Evolutionary conservation across 345 rosid genomes (phyloP).

Genomic region (Orychophragmus violaceus): DNA sequence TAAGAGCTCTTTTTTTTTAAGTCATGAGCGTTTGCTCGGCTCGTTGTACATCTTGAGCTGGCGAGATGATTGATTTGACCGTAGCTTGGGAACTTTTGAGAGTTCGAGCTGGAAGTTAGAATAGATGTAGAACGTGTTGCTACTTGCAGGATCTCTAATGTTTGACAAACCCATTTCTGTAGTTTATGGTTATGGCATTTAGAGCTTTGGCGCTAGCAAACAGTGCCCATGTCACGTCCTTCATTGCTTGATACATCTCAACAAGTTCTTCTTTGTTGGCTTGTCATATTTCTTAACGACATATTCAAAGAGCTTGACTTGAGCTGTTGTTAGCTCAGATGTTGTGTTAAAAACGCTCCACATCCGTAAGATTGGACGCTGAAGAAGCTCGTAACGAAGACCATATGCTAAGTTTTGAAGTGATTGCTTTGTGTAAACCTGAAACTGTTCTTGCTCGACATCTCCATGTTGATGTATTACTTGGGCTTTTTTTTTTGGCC

Average conservation of each 20-base stretch:
- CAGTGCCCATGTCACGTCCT: slow-evolving; percentile 85
- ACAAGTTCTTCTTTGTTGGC: slow-evolving; percentile 68
- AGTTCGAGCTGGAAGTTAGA: too few relatives aligned
- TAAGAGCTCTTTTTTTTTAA: too few relatives aligned
- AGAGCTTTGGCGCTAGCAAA: slow-evolving; percentile 89
- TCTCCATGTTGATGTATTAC: too few relatives aligned
- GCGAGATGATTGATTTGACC: too few relatives aligned
- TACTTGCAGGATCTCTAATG: slow-evolving; percentile 89
- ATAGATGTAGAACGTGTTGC: slow-evolving; percentile 79
- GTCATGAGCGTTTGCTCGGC: too few relatives aligned
- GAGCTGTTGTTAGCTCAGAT: slow-evolving; percentile 82
- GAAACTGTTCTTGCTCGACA: too few relatives aligned
- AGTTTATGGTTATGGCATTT: slow-evolving; percentile 85
- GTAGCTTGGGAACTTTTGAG: too few relatives aligned
- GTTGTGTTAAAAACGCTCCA: slow-evolving; percentile 95
- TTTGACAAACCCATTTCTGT: slow-evolving; percentile 89
- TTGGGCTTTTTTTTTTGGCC: too few relatives aligned
- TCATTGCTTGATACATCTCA: slow-evolving; percentile 92
- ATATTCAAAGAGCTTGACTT: slow-evolving; percentile 84
- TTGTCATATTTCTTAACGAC: slow-evolving; percentile 65
- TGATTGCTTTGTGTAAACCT: slow-evolving; percentile 71
- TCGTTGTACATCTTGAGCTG: too few relatives aligned
- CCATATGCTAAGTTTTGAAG: slow-evolving; percentile 73
- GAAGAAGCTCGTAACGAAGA: slow-evolving; percentile 86
- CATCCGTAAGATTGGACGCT: slow-evolving; percentile 90